Percentiles rank a stretch among this genome's conserved stretches.
Conservation (phyloP, 2,329 filamentous ascomycete species). For the Dryadomyces quercus-mongolicae region DNA sequence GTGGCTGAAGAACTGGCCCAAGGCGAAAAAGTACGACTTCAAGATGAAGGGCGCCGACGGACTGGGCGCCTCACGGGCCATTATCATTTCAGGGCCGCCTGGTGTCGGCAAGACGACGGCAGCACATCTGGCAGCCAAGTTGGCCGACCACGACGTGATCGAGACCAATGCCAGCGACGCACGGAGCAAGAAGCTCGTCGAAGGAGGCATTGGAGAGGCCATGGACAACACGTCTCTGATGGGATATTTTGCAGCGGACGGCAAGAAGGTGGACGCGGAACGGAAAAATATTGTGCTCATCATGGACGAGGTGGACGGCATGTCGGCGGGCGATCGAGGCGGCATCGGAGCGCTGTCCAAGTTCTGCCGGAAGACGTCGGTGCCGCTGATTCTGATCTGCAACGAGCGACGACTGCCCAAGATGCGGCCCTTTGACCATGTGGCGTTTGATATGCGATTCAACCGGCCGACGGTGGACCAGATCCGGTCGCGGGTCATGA, state of each 20-base stretch:
- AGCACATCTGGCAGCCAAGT: conserved; percentile 82
- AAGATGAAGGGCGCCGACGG: conserved; percentile 75
- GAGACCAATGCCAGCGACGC: conserved; percentile 95
- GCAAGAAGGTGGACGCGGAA: conserved; percentile 61
- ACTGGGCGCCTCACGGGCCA: conserved; percentile 69
- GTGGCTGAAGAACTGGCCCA: conserved; percentile 77
- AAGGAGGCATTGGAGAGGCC: conserved; percentile 75
- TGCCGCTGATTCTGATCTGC: conserved; percentile 95
- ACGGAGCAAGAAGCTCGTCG: conserved; percentile 90
- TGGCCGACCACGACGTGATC: conserved; percentile 86
- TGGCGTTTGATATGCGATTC: conserved; percentile 77
- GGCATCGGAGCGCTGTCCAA: conserved; percentile 90
- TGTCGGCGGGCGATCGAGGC: conserved; percentile 93
- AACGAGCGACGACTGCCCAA: conserved; percentile 88
- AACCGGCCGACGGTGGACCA: conserved; percentile 81
- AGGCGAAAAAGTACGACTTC: conserved; percentile 68
- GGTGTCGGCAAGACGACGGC: conserved; percentile 97
- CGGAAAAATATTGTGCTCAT: conserved; percentile 94
- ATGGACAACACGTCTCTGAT: conserved; percentile 87
- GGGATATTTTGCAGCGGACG: conserved; percentile 79
- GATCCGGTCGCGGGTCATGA: conserved; percentile 85
- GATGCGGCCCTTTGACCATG: conserved; percentile 95
- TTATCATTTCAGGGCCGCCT: conserved; percentile 89
- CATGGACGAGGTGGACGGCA: conserved; percentile 98
- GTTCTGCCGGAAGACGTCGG: conserved; percentile 86